Conservation (phyloP, 306 rosid species). For the Acmispon strigosus region DNA sequence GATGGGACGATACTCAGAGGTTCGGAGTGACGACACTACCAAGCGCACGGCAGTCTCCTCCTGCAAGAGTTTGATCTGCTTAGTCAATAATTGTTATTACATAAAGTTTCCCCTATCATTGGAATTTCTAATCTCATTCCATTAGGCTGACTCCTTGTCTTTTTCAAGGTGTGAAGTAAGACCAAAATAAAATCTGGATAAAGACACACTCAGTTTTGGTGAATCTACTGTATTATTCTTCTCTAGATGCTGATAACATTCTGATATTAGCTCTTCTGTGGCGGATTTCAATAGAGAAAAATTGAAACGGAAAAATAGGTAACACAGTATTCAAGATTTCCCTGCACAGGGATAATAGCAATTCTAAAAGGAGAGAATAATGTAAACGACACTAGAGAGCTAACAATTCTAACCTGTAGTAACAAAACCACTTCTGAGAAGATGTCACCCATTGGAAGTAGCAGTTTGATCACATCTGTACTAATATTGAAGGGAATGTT, state of each 20-base stretch:
- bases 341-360: not conserved
- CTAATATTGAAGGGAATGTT: constrained; percentile 87
- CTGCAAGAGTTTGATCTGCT: constrained; percentile 34
- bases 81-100: not conserved
- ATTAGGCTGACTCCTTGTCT: too few relatives aligned
- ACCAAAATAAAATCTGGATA: not conserved
- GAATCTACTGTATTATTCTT: not conserved
- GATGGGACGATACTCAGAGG: constrained; percentile 80
- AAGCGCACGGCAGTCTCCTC: constrained; percentile 86
- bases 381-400: not conserved
- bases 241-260: not conserved
- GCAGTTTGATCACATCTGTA: constrained; percentile 68
- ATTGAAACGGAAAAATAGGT: not conserved
- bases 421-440: constrained; percentile 77
- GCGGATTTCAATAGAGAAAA: not conserved
- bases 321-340: not conserved
- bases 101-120: not conserved
- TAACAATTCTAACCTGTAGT: constrained; percentile 59
- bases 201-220: not conserved
- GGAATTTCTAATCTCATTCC: not conserved
- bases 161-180: too few relatives aligned
- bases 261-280: not conserved
- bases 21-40: constrained; percentile 58
- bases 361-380: not conserved
- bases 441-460: constrained; percentile 96